Conservation (phyloP, 139 green algal species). For the Auxenochlorella pyrenoidosa region DNA sequence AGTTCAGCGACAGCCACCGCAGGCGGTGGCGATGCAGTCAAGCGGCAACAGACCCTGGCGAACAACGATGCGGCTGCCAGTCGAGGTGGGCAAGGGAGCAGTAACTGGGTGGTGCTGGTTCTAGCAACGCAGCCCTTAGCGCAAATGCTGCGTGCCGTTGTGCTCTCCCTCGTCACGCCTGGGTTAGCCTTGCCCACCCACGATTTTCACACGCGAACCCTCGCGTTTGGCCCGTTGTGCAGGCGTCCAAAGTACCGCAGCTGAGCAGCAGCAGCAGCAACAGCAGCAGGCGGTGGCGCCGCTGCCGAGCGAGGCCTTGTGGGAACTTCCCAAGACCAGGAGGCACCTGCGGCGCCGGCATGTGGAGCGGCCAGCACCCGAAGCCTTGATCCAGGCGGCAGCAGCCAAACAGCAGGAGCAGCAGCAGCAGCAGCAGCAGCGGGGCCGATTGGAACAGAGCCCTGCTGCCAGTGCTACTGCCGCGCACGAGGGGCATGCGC, state of each 20-base stretch:
- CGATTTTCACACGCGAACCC: no score
- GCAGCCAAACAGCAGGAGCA: background rate
- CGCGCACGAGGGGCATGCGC: background rate
- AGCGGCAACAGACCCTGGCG: background rate
- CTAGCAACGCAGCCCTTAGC: no score
- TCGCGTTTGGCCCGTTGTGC: no score
- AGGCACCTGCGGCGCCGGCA: constrained; percentile 7
- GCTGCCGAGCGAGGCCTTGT: background rate
- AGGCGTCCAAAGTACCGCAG: background rate
- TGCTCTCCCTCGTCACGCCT: no score
- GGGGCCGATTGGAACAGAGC: background rate
- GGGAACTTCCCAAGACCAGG: background rate
- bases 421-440: background rate
- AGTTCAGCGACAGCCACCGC: no score
- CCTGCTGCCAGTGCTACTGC: background rate
- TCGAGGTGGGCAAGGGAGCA: no score
- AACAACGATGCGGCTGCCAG: no score
- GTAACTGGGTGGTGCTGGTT: no score
- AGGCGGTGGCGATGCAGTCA: background rate
- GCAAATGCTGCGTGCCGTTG: no score
- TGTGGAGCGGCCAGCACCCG: constrained; percentile 1
- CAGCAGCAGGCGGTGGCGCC: background rate
- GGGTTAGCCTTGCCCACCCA: no score
- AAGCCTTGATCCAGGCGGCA: background rate
- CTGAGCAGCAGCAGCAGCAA: background rate